Evolutionary conservation across 73 alveolate genomes (phyloP).

Genomic region (Paramecium sonneborni): DNA sequence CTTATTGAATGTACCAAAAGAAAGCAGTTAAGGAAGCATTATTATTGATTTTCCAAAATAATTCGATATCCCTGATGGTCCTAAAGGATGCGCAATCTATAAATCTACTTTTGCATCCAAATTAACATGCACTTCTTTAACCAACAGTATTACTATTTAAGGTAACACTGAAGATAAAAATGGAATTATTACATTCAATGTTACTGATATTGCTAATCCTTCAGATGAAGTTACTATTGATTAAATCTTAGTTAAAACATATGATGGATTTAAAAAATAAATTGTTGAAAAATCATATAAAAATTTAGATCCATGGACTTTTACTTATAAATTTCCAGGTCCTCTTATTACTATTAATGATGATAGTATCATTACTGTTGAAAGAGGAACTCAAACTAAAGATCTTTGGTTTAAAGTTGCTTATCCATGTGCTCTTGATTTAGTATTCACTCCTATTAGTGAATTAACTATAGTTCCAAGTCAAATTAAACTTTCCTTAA

Average conservation of each 20-base stretch:
- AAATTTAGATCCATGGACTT: constrained; percentile 65
- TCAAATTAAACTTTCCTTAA: constrained; percentile 27
- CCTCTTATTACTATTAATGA: constrained; percentile 67
- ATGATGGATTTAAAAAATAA: constrained; percentile 67
- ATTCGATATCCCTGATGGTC: constrained; percentile 67
- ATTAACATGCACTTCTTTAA: not conserved
- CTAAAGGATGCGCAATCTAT: not conserved
- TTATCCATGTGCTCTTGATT: constrained; percentile 74
- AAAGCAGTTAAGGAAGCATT: constrained; percentile 46
- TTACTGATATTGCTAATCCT: constrained; percentile 63
- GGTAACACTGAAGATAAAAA: constrained; percentile 48
- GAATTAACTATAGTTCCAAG: constrained; percentile 66
- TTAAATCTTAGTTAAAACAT: constrained; percentile 59
- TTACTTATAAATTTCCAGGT: constrained; percentile 65
- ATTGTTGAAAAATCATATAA: constrained; percentile 55
- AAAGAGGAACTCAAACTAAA: constrained; percentile 67
- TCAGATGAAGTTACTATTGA: constrained; percentile 61
- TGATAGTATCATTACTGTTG: constrained; percentile 56
- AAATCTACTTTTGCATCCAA: not conserved
- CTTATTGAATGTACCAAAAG: constrained; percentile 47
- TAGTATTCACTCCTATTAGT: constrained; percentile 52
- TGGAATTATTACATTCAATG: constrained; percentile 53
- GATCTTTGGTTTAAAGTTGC: constrained; percentile 55
- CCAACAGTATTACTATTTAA: constrained; percentile 30
- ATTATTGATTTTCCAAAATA: constrained; percentile 67